Percentiles rank a stretch among this genome's conserved stretches.
Evolutionary conservation across 169 alveolate species (phyloP).

Genomic region (Plasmodium knowlesi): DNA sequence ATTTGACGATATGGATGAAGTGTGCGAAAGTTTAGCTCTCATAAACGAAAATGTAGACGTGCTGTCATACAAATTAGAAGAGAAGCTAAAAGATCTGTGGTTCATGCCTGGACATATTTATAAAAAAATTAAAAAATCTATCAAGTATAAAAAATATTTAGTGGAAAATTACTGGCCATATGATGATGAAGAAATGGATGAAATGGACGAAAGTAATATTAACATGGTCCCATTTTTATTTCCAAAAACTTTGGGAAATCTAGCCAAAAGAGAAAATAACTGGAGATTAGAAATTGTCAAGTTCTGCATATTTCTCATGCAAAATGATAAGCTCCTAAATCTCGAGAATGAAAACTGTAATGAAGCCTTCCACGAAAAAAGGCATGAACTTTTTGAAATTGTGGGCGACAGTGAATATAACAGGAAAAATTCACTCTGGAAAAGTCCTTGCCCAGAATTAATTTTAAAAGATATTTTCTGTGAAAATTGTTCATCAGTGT

Average conservation of each 20-base stretch:
- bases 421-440: slow-evolving; percentile 76
- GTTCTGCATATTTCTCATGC: slow-evolving; percentile 77
- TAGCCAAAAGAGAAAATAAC: slow-evolving; percentile 57
- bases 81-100: slow-evolving; percentile 79
- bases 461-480: slow-evolving; percentile 78
- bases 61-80: slow-evolving; percentile 70
- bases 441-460: slow-evolving; percentile 78
- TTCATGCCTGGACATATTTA: slow-evolving; percentile 82
- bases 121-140: slow-evolving; percentile 74
- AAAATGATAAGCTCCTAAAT: slow-evolving; percentile 77
- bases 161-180: slow-evolving; percentile 77
- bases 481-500: slow-evolving; percentile 80
- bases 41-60: slow-evolving; percentile 71
- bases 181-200: slow-evolving; percentile 48
- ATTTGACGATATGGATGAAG: slow-evolving; percentile 67
- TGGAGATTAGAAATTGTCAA: slow-evolving; percentile 85
- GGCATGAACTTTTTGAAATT: slow-evolving; percentile 77
- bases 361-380: slow-evolving; percentile 79
- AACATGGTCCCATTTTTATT: slow-evolving; percentile 75
- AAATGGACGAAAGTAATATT: slow-evolving; percentile 45
- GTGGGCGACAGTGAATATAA: slow-evolving; percentile 83
- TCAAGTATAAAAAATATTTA: slow-evolving; percentile 79
- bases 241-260: slow-evolving; percentile 83
- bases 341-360: slow-evolving; percentile 67
- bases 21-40: slow-evolving; percentile 47